A percentile compares a stretch with the other conserved stretches of the same genome.
These are phyloP conservation scores for Botrytis sinoallii DNA, from an alignment of 2,329 filamentous ascomycete species.

Conservation along the genomic window DNA sequence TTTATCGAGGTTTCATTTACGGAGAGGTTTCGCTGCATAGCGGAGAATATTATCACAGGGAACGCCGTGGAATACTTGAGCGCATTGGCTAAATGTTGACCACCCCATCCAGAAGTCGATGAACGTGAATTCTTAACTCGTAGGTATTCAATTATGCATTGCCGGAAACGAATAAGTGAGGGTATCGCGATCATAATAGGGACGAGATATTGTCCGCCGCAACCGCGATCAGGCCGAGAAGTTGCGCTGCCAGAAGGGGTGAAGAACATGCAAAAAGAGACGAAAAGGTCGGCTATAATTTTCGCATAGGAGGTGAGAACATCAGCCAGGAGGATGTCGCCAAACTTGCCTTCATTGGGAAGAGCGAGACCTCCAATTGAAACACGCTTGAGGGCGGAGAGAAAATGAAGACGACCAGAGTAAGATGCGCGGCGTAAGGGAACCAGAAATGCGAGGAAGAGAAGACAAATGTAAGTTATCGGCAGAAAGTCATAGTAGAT, in stretches of 20 bases:
- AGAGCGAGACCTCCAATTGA: constrained; percentile 83
- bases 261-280: constrained; percentile 89
- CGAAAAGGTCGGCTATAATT: constrained; percentile 84
- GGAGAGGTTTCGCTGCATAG: constrained; percentile 64
- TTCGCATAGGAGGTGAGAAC: constrained; percentile 93
- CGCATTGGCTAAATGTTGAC: constrained; percentile 89
- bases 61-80: constrained; percentile 93
- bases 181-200: constrained; percentile 82
- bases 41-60: constrained; percentile 79
- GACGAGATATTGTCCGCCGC: constrained; percentile 75
- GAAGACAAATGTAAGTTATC: constrained; percentile 73
- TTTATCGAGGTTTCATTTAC: constrained; percentile 39
- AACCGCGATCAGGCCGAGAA: constrained; percentile 73
- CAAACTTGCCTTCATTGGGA: constrained; percentile 86
- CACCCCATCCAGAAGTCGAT: constrained; percentile 62
- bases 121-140: constrained; percentile 57
- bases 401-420: constrained; percentile 70
- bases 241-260: constrained; percentile 69
- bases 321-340: constrained; percentile 89
- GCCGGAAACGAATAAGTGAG: constrained; percentile 80
- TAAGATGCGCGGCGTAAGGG: constrained; percentile 68
- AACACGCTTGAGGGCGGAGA: constrained; percentile 73
- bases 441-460: constrained; percentile 68
- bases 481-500: constrained; percentile 81
- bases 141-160: constrained; percentile 85